Percentiles rank a stretch among this genome's conserved stretches.
Evolutionary conservation across 139 green algal genomes (phyloP).

Genomic region (Chlorella sp.): DNA sequence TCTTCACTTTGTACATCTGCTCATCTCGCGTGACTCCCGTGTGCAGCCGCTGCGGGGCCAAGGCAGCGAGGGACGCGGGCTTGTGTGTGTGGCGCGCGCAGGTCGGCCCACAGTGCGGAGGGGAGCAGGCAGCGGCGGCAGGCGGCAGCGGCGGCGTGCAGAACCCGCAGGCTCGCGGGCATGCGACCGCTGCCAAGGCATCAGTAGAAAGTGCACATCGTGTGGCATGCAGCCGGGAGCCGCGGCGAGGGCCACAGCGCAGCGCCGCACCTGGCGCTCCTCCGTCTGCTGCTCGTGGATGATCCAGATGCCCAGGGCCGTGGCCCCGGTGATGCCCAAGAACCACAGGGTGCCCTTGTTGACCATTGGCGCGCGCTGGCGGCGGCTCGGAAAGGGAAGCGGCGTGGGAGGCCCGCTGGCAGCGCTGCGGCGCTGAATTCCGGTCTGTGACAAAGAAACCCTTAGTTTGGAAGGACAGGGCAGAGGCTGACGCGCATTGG

Average conservation of each 20-base stretch:
- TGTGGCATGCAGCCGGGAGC: background rate
- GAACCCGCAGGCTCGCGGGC: background rate
- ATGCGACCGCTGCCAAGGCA: too few species aligned
- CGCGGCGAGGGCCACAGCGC: too few species aligned
- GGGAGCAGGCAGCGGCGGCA: background rate
- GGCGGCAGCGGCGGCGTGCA: too few species aligned
- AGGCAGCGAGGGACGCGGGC: background rate
- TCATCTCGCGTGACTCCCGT: conserved; percentile 54
- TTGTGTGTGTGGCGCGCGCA: too few species aligned
- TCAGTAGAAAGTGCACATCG: too few species aligned
- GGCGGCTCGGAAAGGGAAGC: too few species aligned
- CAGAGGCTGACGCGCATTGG: too few species aligned
- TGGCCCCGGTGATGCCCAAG: conserved; percentile 4
- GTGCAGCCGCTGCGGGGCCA: conserved; percentile 52
- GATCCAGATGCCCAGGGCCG: conserved; percentile 26
- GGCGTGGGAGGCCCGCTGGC: too few species aligned
- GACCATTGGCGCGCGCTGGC: background rate
- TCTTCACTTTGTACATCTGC: conserved; percentile 54
- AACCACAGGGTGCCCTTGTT: background rate
- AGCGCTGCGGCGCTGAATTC: too few species aligned
- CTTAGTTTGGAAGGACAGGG: too few species aligned
- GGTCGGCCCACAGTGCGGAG: too few species aligned
- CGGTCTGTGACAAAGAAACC: too few species aligned
- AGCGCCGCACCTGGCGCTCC: conserved; percentile 38
- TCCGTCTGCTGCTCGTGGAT: conserved; percentile 40